Percentiles rank a stretch among this genome's conserved stretches.
These are phyloP conservation scores for Polygonum maritimum DNA, from an alignment of 148 eudicot species.

Conservation along the genomic window DNA sequence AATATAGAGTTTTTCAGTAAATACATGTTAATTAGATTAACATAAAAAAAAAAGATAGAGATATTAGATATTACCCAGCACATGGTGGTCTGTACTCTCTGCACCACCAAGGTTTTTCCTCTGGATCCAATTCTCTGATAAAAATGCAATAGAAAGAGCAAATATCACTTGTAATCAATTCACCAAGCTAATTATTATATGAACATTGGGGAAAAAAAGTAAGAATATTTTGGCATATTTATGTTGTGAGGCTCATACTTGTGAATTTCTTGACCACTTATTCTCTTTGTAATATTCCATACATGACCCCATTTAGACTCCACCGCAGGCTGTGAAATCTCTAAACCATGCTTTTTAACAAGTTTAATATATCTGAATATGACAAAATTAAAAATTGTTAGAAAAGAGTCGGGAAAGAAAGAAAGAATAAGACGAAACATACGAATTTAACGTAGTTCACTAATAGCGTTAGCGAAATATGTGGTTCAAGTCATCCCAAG, in stretches of 20 bases:
- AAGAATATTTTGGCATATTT: too few species aligned
- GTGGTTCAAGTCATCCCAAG: too few species aligned
- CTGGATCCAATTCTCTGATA: not conserved
- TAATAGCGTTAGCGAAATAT: too few species aligned
- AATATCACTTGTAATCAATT: not conserved
- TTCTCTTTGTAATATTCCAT: conserved; percentile 70
- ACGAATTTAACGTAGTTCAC: too few species aligned
- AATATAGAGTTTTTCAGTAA: too few species aligned
- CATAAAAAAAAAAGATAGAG: not conserved
- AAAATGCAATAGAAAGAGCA: not conserved
- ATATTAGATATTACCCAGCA: not conserved
- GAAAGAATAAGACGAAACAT: too few species aligned
- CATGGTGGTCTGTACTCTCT: not conserved
- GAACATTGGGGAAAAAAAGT: not conserved
- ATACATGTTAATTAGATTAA: not conserved
- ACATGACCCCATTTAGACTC: conserved; percentile 33
- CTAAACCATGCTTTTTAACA: conserved; percentile 74
- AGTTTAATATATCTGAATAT: conserved; percentile 59
- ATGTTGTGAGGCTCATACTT: conserved; percentile 28
- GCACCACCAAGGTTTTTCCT: not conserved
- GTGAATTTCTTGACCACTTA: conserved; percentile 63
- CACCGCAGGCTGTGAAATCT: conserved; percentile 93
- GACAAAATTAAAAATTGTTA: not conserved
- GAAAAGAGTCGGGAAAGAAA: too few species aligned
- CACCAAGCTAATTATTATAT: not conserved